Percentiles rank a stretch among this genome's conserved stretches.
Evolutionary conservation across 768 basidiomycete species (phyloP).

Genomic region (Termitomyces sp.): DNA sequence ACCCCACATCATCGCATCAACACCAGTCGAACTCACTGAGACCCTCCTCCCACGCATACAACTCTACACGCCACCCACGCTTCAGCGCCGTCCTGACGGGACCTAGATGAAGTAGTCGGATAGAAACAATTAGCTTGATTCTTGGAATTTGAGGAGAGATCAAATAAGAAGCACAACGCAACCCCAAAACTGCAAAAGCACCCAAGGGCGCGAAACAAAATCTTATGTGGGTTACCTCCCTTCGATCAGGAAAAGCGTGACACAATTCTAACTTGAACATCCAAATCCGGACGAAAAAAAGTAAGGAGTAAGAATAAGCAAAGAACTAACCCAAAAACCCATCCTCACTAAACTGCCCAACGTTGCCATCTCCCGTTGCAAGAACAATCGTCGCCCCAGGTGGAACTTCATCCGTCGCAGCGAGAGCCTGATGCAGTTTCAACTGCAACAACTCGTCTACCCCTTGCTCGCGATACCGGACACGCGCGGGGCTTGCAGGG

Average conservation of each 20-base stretch:
- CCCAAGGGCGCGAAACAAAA: no score
- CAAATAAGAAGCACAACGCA: neutral
- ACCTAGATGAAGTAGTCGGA: conserved; percentile 18
- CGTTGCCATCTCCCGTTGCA: conserved; percentile 91
- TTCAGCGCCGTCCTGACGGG: conserved; percentile 81
- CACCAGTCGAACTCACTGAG: conserved; percentile 42
- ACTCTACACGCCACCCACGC: conserved; percentile 91
- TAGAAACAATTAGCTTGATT: neutral
- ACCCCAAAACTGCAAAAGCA: no score
- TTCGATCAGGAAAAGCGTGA: neutral
- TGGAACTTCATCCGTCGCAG: conserved; percentile 56
- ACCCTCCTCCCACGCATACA: conserved; percentile 88
- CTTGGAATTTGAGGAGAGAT: neutral
- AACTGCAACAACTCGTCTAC: conserved; percentile 94
- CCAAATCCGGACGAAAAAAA: no score
- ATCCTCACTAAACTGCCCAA: conserved; percentile 88
- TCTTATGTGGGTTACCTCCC: no score
- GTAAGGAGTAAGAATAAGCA: neutral
- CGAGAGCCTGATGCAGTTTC: conserved; percentile 84
- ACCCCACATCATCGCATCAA: neutral
- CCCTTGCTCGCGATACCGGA: conserved; percentile 83
- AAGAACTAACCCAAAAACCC: conserved; percentile 50
- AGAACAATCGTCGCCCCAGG: conserved; percentile 80
- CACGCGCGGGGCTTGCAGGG: conserved; percentile 21
- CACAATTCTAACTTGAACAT: neutral